These are phyloP conservation scores for Candida broadrunensis DNA, from an alignment of 805 yeast species.

Conservation along the genomic window DNA sequence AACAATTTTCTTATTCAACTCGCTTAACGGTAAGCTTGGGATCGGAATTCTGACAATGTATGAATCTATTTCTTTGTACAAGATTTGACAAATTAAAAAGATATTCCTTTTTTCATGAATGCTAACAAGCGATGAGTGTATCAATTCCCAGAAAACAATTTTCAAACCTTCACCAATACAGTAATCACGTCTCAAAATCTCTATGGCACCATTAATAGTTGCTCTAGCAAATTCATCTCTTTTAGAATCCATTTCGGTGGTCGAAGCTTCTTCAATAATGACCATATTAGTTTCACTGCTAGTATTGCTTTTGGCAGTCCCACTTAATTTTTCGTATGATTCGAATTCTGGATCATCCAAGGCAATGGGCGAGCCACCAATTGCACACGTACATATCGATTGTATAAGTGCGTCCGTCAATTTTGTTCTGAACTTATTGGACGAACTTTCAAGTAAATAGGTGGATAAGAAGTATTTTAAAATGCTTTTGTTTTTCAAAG, in stretches of 20 bases:
- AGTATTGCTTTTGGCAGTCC: slow-evolving; percentile 2
- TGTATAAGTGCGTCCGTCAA: slow-evolving; percentile 46
- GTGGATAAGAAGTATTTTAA: slow-evolving; percentile 60
- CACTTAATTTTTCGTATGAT: slow-evolving; percentile 23
- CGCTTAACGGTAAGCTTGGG: slow-evolving; percentile 55
- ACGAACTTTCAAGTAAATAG: slow-evolving; percentile 49
- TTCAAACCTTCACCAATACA: slow-evolving; percentile 56
- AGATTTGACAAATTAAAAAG: slow-evolving; percentile 61
- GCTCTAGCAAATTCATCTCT: slow-evolving; percentile 66
- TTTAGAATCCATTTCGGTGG: slow-evolving; percentile 45
- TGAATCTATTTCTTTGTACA: slow-evolving; percentile 60
- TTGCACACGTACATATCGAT: slow-evolving; percentile 64
- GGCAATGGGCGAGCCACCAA: slow-evolving; percentile 55
- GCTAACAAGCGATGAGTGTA: slow-evolving; percentile 60
- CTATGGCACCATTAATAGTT: slow-evolving; percentile 63
- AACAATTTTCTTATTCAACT: slow-evolving; percentile 52
- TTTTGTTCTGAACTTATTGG: slow-evolving; percentile 49
- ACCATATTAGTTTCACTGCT: slow-evolving; percentile 40
- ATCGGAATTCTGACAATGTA: slow-evolving; percentile 59
- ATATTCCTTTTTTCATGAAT: slow-evolving; percentile 59
- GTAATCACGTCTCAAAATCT: slow-evolving; percentile 58
- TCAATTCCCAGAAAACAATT: slow-evolving; percentile 61
- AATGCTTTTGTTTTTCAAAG: slow-evolving; percentile 61
- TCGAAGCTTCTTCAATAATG: slow-evolving; percentile 54
- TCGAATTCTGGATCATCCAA: slow-evolving; percentile 66